Evolutionary conservation across 2,329 filamentous ascomycete genomes (phyloP).

Genomic region (Colletotrichum sp.): DNA sequence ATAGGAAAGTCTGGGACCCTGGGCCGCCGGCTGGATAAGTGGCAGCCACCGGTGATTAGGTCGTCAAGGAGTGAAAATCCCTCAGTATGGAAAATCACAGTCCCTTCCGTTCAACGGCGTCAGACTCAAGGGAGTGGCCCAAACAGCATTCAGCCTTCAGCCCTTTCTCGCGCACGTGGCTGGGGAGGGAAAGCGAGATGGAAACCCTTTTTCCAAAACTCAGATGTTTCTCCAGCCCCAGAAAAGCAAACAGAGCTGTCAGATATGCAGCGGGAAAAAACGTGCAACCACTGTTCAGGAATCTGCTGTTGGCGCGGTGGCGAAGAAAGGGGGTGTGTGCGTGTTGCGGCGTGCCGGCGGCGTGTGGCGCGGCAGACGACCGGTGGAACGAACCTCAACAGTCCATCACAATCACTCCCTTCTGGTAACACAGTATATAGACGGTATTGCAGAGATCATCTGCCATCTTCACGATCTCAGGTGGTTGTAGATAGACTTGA

Average conservation of each 20-base stretch:
- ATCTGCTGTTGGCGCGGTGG: neutral
- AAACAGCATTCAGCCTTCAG: neutral
- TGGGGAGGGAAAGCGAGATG: too few relatives aligned
- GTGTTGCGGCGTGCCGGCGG: neutral
- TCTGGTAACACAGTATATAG: neutral
- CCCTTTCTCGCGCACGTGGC: neutral
- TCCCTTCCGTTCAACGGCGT: neutral
- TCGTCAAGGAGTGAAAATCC: neutral
- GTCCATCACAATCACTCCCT: neutral
- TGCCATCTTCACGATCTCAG: fast-evolving
- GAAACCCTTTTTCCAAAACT: neutral
- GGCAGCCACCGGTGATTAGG: neutral
- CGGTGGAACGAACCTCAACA: neutral
- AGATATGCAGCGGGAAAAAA: neutral
- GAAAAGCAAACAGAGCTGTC: neutral
- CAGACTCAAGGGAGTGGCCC: neutral
- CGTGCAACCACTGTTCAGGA: neutral
- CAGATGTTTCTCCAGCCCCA: neutral
- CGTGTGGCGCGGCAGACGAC: neutral
- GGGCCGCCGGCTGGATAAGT: fast-evolving
- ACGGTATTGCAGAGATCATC: neutral
- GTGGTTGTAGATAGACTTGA: fast-evolving
- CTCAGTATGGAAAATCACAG: too few relatives aligned
- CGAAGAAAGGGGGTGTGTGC: neutral
- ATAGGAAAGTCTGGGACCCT: neutral